Evolutionary conservation across 176 grass and related monocot species (phyloP).

Genomic region (Oryza meyeriana): DNA sequence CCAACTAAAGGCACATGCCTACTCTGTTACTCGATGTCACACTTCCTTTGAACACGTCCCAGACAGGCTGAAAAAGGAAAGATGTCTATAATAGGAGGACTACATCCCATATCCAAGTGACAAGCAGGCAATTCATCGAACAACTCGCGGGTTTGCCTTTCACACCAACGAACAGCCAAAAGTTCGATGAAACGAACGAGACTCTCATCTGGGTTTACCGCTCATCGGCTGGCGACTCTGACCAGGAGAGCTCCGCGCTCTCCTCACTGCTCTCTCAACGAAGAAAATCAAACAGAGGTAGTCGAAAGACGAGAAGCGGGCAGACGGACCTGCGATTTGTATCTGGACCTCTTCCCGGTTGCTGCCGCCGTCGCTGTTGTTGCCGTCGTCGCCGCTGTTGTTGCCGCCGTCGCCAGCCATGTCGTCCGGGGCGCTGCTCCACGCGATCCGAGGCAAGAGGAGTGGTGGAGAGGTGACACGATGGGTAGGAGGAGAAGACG

Average conservation of each 20-base stretch:
- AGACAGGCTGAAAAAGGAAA: background rate
- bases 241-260: background rate
- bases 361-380: background rate
- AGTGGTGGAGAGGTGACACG: background rate
- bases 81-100: background rate
- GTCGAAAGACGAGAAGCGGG: background rate
- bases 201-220: background rate
- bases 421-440: background rate
- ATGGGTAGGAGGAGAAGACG: background rate
- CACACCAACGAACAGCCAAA: background rate
- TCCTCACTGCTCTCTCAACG: background rate
- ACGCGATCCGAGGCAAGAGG: conserved; percentile 27
- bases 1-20: background rate
- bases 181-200: background rate
- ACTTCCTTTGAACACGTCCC: background rate
- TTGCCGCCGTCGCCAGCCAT: conserved; percentile 36
- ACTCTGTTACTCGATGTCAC: background rate
- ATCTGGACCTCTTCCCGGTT: conserved; percentile 28
- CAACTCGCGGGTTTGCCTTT: background rate
- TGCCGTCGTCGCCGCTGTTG: background rate
- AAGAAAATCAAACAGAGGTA: background rate
- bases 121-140: conserved; percentile 33
- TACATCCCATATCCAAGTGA: background rate
- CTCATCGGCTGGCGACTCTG: background rate
- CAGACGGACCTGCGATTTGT: conserved; percentile 42